Percentiles rank a stretch among this genome's conserved stretches.
Evolutionary conservation across 164 flowering plant species (phyloP).

Genomic region (Buxus sempervirens): DNA sequence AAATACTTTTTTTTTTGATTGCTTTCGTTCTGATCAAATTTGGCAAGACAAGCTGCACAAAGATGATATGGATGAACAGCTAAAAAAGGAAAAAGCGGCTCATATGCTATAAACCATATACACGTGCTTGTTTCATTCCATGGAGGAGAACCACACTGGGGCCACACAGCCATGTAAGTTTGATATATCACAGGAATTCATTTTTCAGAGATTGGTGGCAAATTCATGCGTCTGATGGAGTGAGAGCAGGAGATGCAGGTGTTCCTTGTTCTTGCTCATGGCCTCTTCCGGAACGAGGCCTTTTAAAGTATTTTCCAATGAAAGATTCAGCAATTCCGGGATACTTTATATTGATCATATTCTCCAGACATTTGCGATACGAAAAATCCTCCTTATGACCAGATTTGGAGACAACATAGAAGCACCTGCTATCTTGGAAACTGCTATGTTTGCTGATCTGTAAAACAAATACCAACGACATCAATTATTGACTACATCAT

Average conservation of each 20-base stretch:
- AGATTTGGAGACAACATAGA: constrained; percentile 57
- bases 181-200: no score
- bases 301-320: constrained; percentile 53
- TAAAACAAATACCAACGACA: constrained; percentile 4
- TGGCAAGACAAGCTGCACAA: no score
- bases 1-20: no score
- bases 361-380: constrained; percentile 66
- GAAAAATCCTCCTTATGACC: constrained; percentile 68
- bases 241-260: constrained; percentile 7
- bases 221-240: no score
- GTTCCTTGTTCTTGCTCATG: constrained; percentile 12
- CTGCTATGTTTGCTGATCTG: constrained; percentile 62
- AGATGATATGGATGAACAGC: no score
- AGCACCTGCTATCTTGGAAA: constrained; percentile 66
- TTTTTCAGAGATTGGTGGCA: no score
- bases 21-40: no score
- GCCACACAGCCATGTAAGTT: no score
- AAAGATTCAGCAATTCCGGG: constrained; percentile 61
- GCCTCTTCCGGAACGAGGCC: constrained; percentile 16
- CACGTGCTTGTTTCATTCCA: no score
- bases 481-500: background rate
- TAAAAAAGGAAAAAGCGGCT: no score
- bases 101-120: no score
- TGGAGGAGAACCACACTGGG: no score
- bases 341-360: constrained; percentile 49